Evolutionary conservation across 23 red algal species (phyloP).

Genomic region (Cyanidiococcus yangmingshanensis): DNA sequence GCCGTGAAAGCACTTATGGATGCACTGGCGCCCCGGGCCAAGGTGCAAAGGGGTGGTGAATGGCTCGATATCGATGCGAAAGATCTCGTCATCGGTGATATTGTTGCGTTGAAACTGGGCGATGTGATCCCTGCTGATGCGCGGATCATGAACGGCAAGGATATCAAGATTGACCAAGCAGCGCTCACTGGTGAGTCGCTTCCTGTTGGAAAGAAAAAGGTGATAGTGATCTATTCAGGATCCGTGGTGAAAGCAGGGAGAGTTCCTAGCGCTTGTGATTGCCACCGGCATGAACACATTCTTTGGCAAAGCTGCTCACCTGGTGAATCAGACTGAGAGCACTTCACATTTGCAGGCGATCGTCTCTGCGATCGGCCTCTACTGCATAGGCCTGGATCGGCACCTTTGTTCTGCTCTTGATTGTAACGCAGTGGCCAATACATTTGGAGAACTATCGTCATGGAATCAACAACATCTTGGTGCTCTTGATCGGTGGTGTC

Average conservation of each 20-base stretch:
- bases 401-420: slow-evolving; percentile 22
- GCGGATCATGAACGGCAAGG: slow-evolving; percentile 23
- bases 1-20: slow-evolving; percentile 39
- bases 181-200: slow-evolving; percentile 44
- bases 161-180: slow-evolving; percentile 32
- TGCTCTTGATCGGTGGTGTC: slow-evolving; percentile 52
- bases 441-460: slow-evolving; percentile 19
- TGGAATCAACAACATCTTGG: slow-evolving; percentile 37
- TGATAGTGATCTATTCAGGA: slow-evolving; percentile 23
- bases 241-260: slow-evolving; percentile 38
- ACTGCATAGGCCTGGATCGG: slow-evolving; percentile 31
- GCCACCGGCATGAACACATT: slow-evolving; percentile 37
- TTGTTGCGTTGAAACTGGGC: slow-evolving; percentile 43
- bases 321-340: slow-evolving; percentile 29
- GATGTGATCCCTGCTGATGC: slow-evolving; percentile 62
- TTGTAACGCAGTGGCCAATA: slow-evolving; percentile 18
- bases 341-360: slow-evolving; percentile 23
- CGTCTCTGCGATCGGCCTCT: slow-evolving; percentile 26
- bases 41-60: slow-evolving; percentile 22
- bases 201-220: slow-evolving; percentile 24
- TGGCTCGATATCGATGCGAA: slow-evolving; percentile 34
- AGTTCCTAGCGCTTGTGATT: slow-evolving; percentile 20
- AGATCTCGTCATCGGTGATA: slow-evolving; percentile 61
- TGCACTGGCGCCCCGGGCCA: slow-evolving; percentile 27
- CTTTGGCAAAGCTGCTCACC: slow-evolving; percentile 31